These are phyloP conservation scores for Thelephora aurantiotincta DNA, from an alignment of 768 basidiomycete species.

Conservation along the genomic window DNA sequence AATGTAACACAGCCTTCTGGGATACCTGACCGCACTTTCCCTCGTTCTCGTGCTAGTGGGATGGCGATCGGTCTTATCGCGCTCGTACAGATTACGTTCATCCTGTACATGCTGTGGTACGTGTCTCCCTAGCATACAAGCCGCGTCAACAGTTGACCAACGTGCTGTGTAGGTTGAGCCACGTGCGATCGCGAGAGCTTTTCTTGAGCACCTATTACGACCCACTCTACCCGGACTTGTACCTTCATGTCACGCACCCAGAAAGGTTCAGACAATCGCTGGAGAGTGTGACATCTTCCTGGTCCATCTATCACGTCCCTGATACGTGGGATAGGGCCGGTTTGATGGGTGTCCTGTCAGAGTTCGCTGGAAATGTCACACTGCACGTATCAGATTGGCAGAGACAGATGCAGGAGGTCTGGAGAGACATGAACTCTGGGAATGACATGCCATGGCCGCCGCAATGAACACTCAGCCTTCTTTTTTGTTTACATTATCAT, in stretches of 20 bases:
- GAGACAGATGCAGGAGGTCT: constrained; percentile 28
- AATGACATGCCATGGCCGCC: neutral
- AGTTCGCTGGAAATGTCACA: constrained; percentile 24
- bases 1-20: constrained; percentile 8
- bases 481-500: neutral
- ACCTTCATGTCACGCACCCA: constrained; percentile 31
- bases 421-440: neutral
- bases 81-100: constrained; percentile 30
- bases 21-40: constrained; percentile 5
- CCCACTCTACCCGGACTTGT: constrained; percentile 61
- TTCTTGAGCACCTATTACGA: constrained; percentile 71
- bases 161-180: constrained; percentile 25
- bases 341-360: constrained; percentile 22
- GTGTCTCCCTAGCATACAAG: constrained; percentile 6
- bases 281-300: constrained; percentile 13
- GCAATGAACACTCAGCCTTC: neutral
- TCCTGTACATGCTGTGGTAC: constrained; percentile 46
- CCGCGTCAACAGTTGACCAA: neutral
- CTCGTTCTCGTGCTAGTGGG: constrained; percentile 5
- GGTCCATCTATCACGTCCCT: constrained; percentile 23
- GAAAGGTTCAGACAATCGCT: constrained; percentile 9
- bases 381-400: constrained; percentile 21
- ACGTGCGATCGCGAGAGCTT: constrained; percentile 32
- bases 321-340: constrained; percentile 27
- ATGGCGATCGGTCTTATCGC: constrained; percentile 23